Evolutionary conservation across 108 stramenopile species (phyloP).

Genomic region (Heterococcus sp.): DNA sequence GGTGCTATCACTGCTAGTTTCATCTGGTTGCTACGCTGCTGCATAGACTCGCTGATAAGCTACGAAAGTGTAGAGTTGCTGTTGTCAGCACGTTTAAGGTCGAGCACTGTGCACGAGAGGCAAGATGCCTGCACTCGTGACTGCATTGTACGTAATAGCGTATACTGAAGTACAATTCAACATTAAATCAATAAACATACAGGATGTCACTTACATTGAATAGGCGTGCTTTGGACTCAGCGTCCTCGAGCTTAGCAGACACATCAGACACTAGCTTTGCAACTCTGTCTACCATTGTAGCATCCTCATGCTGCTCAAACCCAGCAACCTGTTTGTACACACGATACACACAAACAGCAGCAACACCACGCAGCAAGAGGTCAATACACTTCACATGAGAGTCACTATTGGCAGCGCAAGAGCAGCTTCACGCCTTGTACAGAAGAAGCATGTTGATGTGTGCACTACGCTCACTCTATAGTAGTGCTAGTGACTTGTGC

Average conservation of each 20-base stretch:
- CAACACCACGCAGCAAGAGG: too few species aligned
- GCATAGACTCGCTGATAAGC: too few species aligned
- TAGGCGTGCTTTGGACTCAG: slow-evolving; percentile 23
- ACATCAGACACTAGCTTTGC: slow-evolving; percentile 47
- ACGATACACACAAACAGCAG: background rate
- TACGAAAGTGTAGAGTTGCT: background rate
- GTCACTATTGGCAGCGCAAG: too few species aligned
- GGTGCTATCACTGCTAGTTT: too few species aligned
- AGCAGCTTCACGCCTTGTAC: background rate
- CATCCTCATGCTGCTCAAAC: slow-evolving; percentile 41
- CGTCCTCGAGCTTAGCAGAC: slow-evolving; percentile 34
- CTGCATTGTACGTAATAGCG: background rate
- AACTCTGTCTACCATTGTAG: slow-evolving; percentile 44
- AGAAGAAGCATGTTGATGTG: too few species aligned
- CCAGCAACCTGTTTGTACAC: slow-evolving; percentile 7
- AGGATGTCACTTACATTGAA: slow-evolving; percentile 7
- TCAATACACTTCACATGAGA: too few species aligned
- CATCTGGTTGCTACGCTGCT: too few species aligned
- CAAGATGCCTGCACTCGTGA: background rate
- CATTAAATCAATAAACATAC: background rate
- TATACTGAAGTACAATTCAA: background rate
- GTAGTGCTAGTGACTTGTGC: too few species aligned
- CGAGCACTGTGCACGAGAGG: background rate
- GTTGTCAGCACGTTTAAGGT: background rate
- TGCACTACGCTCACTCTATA: too few species aligned